These are phyloP conservation scores for Ustilago vetiveriae DNA, from an alignment of 1,284 basidiomycete genomes.

Conservation along the genomic window DNA sequence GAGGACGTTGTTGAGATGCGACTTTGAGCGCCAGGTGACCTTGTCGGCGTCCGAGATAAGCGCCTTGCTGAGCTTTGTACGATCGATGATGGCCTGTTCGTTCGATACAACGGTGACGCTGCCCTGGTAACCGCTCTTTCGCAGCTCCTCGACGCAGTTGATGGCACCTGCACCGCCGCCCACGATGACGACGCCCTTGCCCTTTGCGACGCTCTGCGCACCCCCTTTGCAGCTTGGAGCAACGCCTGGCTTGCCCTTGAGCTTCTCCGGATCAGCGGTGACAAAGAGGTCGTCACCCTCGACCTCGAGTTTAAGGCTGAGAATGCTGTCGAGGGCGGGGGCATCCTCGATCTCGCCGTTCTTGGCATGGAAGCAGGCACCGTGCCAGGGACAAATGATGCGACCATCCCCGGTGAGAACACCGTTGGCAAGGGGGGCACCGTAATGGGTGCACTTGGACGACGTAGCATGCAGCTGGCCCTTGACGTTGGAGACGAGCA, in stretches of 20 bases:
- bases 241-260: conserved; percentile 70
- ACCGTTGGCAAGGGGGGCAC: conserved; percentile 82
- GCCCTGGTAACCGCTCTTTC: conserved; percentile 83
- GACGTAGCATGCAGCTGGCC: conserved; percentile 77
- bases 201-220: conserved; percentile 66
- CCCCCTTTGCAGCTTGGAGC: conserved; percentile 58
- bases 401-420: conserved; percentile 81
- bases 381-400: conserved; percentile 87
- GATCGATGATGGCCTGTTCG: conserved; percentile 85
- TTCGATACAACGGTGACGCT: conserved; percentile 82
- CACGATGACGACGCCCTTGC: conserved; percentile 81
- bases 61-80: conserved; percentile 89
- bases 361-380: conserved; percentile 85
- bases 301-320: conserved; percentile 79
- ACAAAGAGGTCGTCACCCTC: conserved; percentile 81
- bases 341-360: conserved; percentile 79
- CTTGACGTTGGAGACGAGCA: conserved; percentile 78
- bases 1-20: conserved; percentile 82
- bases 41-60: conserved; percentile 81
- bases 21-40: conserved; percentile 77
- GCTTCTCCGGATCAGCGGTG: conserved; percentile 75
- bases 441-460: conserved; percentile 89
- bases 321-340: conserved; percentile 84
- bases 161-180: conserved; percentile 85
- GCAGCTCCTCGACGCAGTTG: conserved; percentile 81